A percentile compares a stretch with the other conserved stretches of the same genome.
Conservation (phyloP, 495 filamentous ascomycete species). For the Aspergillus diversus region DNA sequence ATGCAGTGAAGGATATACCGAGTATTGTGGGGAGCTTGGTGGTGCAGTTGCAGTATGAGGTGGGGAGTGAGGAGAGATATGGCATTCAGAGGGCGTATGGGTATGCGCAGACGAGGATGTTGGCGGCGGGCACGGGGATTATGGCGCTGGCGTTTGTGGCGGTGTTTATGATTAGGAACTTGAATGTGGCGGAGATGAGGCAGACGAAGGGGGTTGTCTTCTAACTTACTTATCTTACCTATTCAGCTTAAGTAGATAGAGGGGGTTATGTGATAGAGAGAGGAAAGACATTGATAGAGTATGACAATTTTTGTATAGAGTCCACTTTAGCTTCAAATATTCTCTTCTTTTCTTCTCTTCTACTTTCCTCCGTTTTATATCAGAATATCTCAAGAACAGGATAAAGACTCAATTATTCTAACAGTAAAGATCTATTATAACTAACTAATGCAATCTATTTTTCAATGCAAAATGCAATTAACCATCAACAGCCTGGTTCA, state of each 20-base stretch:
- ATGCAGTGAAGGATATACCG: constrained; percentile 34
- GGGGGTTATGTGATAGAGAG: too few relatives aligned
- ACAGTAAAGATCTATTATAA: too few relatives aligned
- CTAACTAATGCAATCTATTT: too few relatives aligned
- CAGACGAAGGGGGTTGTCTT: constrained; percentile 35
- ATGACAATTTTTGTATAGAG: too few relatives aligned
- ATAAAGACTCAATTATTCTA: too few relatives aligned
- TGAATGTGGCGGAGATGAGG: constrained; percentile 57
- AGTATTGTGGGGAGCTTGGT: constrained; percentile 55
- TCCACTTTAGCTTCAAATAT: too few relatives aligned
- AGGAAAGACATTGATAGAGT: too few relatives aligned
- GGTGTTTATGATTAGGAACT: constrained; percentile 55
- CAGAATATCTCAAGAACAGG: too few relatives aligned
- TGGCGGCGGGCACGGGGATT: constrained; percentile 50
- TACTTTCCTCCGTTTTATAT: too few relatives aligned
- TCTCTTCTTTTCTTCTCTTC: too few relatives aligned
- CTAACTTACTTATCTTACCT: too few relatives aligned
- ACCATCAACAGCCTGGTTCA: constrained; percentile 44
- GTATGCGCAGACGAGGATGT: constrained; percentile 56
- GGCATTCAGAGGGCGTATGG: constrained; percentile 61
- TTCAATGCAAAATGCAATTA: neutral
- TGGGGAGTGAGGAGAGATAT: constrained; percentile 49
- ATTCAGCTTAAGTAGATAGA: too few relatives aligned
- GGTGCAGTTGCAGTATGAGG: constrained; percentile 56
- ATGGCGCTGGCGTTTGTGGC: constrained; percentile 47